Evolutionary conservation across 2,329 filamentous ascomycete species (phyloP).

Genomic region (Arachnopeziza araneosa): DNA sequence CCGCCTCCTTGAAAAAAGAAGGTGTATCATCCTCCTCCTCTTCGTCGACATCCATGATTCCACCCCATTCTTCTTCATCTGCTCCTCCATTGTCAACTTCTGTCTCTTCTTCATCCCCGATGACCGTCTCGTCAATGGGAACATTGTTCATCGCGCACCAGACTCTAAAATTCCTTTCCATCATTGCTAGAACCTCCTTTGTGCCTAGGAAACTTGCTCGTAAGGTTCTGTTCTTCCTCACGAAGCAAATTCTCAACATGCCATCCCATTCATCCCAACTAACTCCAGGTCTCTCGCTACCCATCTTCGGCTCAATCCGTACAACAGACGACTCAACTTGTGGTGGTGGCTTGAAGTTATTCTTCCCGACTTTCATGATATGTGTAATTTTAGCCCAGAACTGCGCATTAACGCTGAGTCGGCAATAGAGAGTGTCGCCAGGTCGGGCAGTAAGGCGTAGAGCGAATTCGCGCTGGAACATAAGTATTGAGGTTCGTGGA

Average conservation of each 20-base stretch:
- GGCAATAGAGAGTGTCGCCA: slow-evolving; percentile 81
- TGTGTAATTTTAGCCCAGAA: slow-evolving; percentile 74
- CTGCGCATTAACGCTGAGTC: slow-evolving; percentile 88
- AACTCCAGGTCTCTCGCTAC: slow-evolving; percentile 71
- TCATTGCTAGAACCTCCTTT: slow-evolving; percentile 71
- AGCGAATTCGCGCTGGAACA: slow-evolving; percentile 95
- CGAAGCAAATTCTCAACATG: slow-evolving; percentile 74
- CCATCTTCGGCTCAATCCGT: slow-evolving; percentile 79
- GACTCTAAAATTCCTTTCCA: slow-evolving; percentile 83
- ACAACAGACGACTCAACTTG: slow-evolving; percentile 90
- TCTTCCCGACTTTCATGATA: slow-evolving; percentile 90
- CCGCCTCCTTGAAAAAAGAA: slow-evolving; percentile 71
- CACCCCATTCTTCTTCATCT: slow-evolving; percentile 45
- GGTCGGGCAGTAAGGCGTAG: slow-evolving; percentile 83
- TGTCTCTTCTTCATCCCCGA: slow-evolving; percentile 39
- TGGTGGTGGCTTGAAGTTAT: slow-evolving; percentile 94
- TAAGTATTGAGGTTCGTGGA: slow-evolving; percentile 80
- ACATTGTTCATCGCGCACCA: slow-evolving; percentile 87
- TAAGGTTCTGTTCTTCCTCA: slow-evolving; percentile 86
- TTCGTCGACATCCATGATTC: slow-evolving; percentile 45
- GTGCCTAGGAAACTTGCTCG: slow-evolving; percentile 76
- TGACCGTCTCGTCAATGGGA: slow-evolving; percentile 61
- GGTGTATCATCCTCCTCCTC: slow-evolving; percentile 66
- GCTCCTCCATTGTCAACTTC: slow-evolving; percentile 40
- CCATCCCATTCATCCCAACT: slow-evolving; percentile 96